Evolutionary conservation across 2,329 filamentous ascomycete species (phyloP), one percentile per base, ranked within the genome.

Genomic region (Xylariaceae sp.): DNA sequence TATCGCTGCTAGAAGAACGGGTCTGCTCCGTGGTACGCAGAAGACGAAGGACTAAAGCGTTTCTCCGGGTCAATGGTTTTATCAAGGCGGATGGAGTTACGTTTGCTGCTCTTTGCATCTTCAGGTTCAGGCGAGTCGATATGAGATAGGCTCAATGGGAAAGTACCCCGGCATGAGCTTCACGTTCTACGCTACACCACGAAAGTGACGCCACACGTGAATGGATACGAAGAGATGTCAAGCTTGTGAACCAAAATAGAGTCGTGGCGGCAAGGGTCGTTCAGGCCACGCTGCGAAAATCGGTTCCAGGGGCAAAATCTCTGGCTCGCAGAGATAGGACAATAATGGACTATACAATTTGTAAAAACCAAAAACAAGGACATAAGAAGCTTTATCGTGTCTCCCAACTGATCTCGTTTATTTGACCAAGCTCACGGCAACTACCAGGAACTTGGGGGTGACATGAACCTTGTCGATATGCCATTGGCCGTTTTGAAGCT

Each of bases 11-110:
- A 85, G 94, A 78, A 89, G 95, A 85, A 99, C 94, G 76, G 94
- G 94, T 96, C 86, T 99, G 79, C 85, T 99, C 74, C 92, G 94
- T 81, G 94, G 94, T 95, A 97, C 94, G 74, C 94, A 99, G 83
- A 99, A 99, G 89, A 90, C 85, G 74, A 99, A 99, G 90, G 95
- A 99, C 66, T 92, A 90, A 79, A 71, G 67, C 70, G 54, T 59
- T 56, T 62, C 57, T 62, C 57, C 57, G 55, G 60, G 60, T 63
- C 62, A 65, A 65, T 65, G 64, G 54, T 75, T 76, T 36, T 70
- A 75, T 75, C 76, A 75, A 76, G 74, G 69, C 68, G 76, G 77
- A 76, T 79, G 79, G 81, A 82, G 82, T 81, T 84, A 83, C 77
- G 76, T 67, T 67, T 70, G 65, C 71, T 66, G 76, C 73, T 77